phyloP scores from a whole-genome alignment of 163 green algal species.

The Scenedesmus sp. region DNA sequence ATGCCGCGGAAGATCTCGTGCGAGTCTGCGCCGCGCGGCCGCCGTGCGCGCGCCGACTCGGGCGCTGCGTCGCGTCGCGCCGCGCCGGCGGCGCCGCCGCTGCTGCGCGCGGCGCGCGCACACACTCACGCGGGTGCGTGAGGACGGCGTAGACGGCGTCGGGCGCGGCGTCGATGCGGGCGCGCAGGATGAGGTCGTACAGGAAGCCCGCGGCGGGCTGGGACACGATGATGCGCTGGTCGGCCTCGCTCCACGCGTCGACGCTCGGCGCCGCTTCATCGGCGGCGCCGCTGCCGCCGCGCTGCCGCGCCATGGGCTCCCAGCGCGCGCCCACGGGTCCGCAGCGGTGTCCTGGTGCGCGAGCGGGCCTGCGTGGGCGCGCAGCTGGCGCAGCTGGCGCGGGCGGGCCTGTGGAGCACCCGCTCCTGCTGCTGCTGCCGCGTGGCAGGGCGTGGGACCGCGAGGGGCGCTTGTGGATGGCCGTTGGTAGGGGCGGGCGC shows the following conservation, averaged over 20 bases:
- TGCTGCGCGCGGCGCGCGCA: neutral
- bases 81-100: neutral
- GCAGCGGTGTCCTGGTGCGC: no score
- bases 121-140: constrained; percentile 24
- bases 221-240: constrained; percentile 38
- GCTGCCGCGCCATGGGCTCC: no score
- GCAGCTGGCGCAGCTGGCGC: no score
- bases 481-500: no score
- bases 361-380: no score
- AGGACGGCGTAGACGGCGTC: constrained; percentile 41
- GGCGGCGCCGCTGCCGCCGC: no score
- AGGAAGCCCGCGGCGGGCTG: constrained; percentile 23
- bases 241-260: constrained; percentile 36
- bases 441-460: no score
- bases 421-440: no score
- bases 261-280: constrained; percentile 33
- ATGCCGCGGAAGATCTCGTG: constrained; percentile 48
- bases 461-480: no score
- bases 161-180: constrained; percentile 27
- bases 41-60: no score
- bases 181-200: constrained; percentile 36
- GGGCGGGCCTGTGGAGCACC: no score
- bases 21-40: constrained; percentile 11
- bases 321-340: no score
- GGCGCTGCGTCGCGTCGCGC: neutral